Evolutionary conservation across 257 asterid genomes (phyloP).

Genomic region (Petrea volubilis): DNA sequence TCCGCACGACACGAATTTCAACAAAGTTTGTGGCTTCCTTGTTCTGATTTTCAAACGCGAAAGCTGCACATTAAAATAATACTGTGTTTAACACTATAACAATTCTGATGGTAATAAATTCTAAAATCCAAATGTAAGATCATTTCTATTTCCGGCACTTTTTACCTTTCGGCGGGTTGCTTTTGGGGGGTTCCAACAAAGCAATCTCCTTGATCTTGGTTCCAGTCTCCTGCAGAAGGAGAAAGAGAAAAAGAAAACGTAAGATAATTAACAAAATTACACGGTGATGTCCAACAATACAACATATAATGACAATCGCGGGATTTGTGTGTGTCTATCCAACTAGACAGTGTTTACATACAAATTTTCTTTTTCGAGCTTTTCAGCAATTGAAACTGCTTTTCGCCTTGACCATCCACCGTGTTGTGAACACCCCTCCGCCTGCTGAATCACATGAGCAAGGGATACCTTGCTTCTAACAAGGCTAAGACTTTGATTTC

Average conservation of each 20-base stretch:
- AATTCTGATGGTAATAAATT: constrained; percentile 16
- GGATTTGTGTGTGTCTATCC: no score
- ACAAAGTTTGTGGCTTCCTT: constrained; percentile 60
- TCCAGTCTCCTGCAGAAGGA: constrained; percentile 72
- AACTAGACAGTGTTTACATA: constrained; percentile 39
- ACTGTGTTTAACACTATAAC: background rate
- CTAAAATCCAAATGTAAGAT: background rate
- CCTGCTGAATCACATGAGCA: constrained; percentile 91
- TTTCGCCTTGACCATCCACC: constrained; percentile 85
- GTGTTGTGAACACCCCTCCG: constrained; percentile 65
- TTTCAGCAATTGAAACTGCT: constrained; percentile 92
- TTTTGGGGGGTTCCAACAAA: constrained; percentile 80
- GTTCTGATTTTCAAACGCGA: constrained; percentile 65
- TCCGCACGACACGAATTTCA: constrained; percentile 76
- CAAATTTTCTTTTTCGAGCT: constrained; percentile 95
- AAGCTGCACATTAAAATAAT: constrained; percentile 47
- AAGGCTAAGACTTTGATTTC: constrained; percentile 69
- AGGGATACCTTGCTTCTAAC: constrained; percentile 88
- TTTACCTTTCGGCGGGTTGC: constrained; percentile 69
- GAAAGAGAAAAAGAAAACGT: no score
- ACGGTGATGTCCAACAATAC: background rate
- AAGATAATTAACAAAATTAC: background rate
- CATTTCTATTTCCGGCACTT: background rate
- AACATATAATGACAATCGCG: background rate
- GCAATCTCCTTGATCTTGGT: constrained; percentile 77